Percentiles rank a stretch among this genome's conserved stretches.
phyloP scores from a whole-genome alignment of 2,329 filamentous ascomycete genomes.

The Fusarium secorum region DNA sequence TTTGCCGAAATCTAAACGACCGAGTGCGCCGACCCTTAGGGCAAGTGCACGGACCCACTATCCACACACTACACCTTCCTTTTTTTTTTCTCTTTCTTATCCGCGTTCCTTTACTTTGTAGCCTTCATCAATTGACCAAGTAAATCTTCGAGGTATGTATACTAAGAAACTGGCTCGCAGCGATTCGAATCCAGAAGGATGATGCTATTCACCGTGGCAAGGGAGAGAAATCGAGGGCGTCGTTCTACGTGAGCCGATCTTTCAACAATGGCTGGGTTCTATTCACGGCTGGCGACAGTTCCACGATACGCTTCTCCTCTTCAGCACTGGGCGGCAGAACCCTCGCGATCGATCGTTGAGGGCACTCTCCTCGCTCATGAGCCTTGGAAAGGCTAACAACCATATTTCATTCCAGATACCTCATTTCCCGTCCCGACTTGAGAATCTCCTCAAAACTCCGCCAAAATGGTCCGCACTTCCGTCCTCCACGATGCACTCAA shows the following conservation, averaged over 20 bases:
- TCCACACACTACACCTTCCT: constrained; percentile 42
- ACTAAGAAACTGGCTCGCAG: constrained; percentile 45
- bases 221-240: constrained; percentile 66
- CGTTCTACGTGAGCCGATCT: constrained; percentile 36
- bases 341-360: constrained; percentile 63
- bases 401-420: constrained; percentile 63
- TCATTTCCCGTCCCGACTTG: constrained; percentile 72
- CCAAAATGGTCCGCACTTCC: constrained; percentile 98
- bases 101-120: constrained; percentile 37
- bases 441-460: constrained; percentile 77
- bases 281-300: constrained; percentile 25
- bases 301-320: constrained; percentile 69
- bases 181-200: constrained; percentile 49
- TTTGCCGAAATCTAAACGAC: constrained; percentile 49
- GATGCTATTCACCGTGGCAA: constrained; percentile 62
- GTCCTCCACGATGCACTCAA: constrained; percentile 99
- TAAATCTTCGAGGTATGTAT: constrained; percentile 57
- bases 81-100: constrained; percentile 16
- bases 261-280: constrained; percentile 20
- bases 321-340: constrained; percentile 75
- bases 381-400: constrained; percentile 68
- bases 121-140: constrained; percentile 39
- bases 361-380: constrained; percentile 74
- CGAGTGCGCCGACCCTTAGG: constrained; percentile 50
- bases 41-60: constrained; percentile 54